These are phyloP conservation scores for Tremella yokohamensis DNA, from an alignment of 768 basidiomycete genomes.

Conservation along the genomic window DNA sequence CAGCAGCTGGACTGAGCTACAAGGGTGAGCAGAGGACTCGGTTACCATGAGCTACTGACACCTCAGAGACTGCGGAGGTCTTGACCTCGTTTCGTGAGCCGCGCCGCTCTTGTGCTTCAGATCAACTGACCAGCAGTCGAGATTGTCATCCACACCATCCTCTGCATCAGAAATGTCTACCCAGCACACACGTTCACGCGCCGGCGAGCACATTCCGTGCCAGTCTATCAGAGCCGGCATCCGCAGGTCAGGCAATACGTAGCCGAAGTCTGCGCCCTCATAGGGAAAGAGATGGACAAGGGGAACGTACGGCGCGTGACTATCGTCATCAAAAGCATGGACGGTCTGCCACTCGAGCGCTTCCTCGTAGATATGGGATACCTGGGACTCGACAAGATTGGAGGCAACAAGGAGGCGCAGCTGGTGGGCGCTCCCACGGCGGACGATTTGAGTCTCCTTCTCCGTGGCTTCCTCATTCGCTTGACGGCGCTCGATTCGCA, in stretches of 20 bases:
- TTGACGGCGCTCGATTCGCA: conserved; percentile 43
- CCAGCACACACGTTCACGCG: conserved; percentile 82
- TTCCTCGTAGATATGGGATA: conserved; percentile 83
- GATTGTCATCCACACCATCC: conserved; percentile 84
- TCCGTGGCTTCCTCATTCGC: conserved; percentile 44
- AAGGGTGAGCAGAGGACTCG: neutral
- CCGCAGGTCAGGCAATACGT: conserved; percentile 84
- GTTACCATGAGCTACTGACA: no score
- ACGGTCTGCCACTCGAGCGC: conserved; percentile 76
- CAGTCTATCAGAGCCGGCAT: conserved; percentile 88
- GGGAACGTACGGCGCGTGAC: conserved; percentile 63
- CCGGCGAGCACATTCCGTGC: conserved; percentile 82
- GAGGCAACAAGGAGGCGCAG: conserved; percentile 1
- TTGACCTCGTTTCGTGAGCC: conserved; percentile 43
- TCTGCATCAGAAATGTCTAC: conserved; percentile 86
- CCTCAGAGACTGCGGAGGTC: conserved; percentile 37
- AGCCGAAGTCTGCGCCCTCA: conserved; percentile 76
- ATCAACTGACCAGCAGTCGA: conserved; percentile 65
- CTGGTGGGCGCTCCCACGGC: conserved; percentile 30
- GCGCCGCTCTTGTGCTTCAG: neutral
- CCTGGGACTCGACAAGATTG: conserved; percentile 54
- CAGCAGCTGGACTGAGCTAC: conserved; percentile 1
- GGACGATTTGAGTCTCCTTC: conserved; percentile 41
- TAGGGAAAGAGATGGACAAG: conserved; percentile 68
- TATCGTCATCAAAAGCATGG: conserved; percentile 72